Conservation (phyloP, 208 protist genomes). For the Crithidia expoeki region DNA sequence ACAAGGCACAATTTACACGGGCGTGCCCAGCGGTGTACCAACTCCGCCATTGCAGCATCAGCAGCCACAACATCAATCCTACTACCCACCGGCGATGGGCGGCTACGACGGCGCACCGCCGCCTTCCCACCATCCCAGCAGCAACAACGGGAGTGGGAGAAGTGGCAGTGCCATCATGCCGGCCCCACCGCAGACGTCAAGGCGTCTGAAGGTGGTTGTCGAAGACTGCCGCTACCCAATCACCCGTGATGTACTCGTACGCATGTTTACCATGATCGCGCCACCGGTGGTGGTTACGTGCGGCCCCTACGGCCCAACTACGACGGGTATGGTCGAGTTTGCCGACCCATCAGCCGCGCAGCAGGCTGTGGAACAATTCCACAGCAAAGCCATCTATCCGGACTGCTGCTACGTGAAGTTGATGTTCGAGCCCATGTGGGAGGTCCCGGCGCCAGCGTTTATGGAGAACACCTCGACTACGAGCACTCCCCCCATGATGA, state of each 20-base stretch:
- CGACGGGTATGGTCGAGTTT: slow-evolving; percentile 77
- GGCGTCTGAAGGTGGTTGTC: slow-evolving; percentile 71
- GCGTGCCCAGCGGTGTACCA: background rate
- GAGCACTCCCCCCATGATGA: slow-evolving; percentile 17
- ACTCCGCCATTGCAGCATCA: background rate
- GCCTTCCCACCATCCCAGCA: background rate
- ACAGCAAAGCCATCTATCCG: slow-evolving; percentile 85
- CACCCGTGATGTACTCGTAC: slow-evolving; percentile 70
- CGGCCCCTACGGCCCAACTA: slow-evolving; percentile 65
- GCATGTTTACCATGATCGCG: slow-evolving; percentile 84
- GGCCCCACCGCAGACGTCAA: slow-evolving; percentile 12
- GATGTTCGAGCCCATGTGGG: slow-evolving; percentile 42
- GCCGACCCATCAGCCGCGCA: slow-evolving; percentile 57
- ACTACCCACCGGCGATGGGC: slow-evolving; percentile 4
- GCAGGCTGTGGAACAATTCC: slow-evolving; percentile 63
- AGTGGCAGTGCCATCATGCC: slow-evolving; percentile 29
- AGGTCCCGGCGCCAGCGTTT: slow-evolving; percentile 11
- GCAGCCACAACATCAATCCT: slow-evolving; percentile 3
- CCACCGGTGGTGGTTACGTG: slow-evolving; percentile 64
- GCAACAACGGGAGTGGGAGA: background rate
- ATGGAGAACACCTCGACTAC: background rate
- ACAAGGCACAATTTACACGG: slow-evolving; percentile 8
- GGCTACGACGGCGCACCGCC: background rate
- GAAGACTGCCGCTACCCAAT: slow-evolving; percentile 88
- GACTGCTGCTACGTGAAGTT: slow-evolving; percentile 84